These are phyloP conservation scores for Aspergillus caelatus DNA, from an alignment of 2,329 filamentous ascomycete species.

Conservation along the genomic window DNA sequence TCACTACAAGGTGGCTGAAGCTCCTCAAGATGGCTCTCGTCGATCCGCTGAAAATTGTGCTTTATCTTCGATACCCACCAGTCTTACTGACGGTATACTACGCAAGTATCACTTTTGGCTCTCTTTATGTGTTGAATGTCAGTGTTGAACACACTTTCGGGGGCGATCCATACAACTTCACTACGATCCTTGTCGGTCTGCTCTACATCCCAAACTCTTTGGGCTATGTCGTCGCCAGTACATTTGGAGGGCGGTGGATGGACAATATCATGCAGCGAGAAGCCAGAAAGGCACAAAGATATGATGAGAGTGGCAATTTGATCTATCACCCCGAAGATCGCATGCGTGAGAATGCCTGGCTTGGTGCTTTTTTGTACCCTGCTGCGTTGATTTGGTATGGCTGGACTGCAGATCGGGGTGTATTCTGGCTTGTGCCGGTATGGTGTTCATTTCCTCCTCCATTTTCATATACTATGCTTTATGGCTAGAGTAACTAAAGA, in stretches of 20 bases:
- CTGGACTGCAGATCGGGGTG: slow-evolving; percentile 67
- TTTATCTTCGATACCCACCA: slow-evolving; percentile 73
- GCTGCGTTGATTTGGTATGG: slow-evolving; percentile 74
- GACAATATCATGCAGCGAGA: slow-evolving; percentile 79
- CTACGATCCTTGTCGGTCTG: slow-evolving; percentile 69
- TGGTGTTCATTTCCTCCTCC: slow-evolving; percentile 14
- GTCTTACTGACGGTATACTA: slow-evolving; percentile 74
- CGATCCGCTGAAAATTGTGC: slow-evolving; percentile 71
- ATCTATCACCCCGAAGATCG: slow-evolving; percentile 77
- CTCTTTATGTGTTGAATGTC: slow-evolving; percentile 77
- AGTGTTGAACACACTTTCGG: slow-evolving; percentile 73
- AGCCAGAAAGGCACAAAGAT: slow-evolving; percentile 69
- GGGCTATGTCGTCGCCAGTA: slow-evolving; percentile 70
- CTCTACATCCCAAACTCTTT: slow-evolving; percentile 76
- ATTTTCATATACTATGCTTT: neutral
- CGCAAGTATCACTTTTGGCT: slow-evolving; percentile 73
- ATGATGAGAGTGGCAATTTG: slow-evolving; percentile 67
- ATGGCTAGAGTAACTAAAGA: slow-evolving; percentile 7
- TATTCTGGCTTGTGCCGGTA: slow-evolving; percentile 64
- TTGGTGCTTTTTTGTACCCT: slow-evolving; percentile 72
- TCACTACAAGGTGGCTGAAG: slow-evolving; percentile 57
- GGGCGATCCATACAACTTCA: slow-evolving; percentile 67
- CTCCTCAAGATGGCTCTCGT: slow-evolving; percentile 65
- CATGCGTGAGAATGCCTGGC: slow-evolving; percentile 80
- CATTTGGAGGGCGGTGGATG: slow-evolving; percentile 75